Evolutionary conservation across 768 basidiomycete species (phyloP).

Genomic region (Pisolithus marmoratus): DNA sequence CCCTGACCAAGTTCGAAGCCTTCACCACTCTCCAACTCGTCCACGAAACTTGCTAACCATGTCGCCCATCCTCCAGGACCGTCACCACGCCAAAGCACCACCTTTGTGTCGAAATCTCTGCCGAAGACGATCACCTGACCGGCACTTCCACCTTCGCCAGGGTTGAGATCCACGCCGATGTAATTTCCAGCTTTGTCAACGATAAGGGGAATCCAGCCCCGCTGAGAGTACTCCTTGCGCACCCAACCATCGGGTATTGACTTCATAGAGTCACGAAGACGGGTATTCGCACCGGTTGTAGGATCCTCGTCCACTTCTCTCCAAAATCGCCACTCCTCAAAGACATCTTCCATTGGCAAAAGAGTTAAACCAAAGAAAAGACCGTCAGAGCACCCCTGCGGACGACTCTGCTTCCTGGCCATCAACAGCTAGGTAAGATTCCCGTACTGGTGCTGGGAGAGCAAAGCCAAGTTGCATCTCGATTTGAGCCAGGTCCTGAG

Average conservation of each 20-base stretch:
- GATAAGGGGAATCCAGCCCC: slow-evolving; percentile 95
- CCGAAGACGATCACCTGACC: slow-evolving; percentile 99
- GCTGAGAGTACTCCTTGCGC: slow-evolving; percentile 81
- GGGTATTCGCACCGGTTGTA: slow-evolving; percentile 70
- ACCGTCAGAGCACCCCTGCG: slow-evolving; percentile 82
- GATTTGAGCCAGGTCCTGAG: slow-evolving; percentile 71
- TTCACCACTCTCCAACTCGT: slow-evolving; percentile 88
- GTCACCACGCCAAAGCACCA: slow-evolving; percentile 90
- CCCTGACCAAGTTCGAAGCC: slow-evolving; percentile 71
- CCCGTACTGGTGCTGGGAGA: slow-evolving; percentile 82
- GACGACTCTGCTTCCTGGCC: slow-evolving; percentile 92
- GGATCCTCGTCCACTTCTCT: slow-evolving; percentile 89
- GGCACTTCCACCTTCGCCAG: slow-evolving; percentile 62
- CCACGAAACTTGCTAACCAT: slow-evolving; percentile 87
- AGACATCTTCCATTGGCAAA: slow-evolving; percentile 85
- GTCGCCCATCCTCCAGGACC: slow-evolving; percentile 90
- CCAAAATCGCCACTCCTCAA: slow-evolving; percentile 97
- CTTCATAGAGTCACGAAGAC: slow-evolving; percentile 71
- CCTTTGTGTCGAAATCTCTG: slow-evolving; percentile 97
- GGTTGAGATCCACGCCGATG: slow-evolving; percentile 91
- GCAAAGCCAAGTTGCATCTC: slow-evolving; percentile 81
- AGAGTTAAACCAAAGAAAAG: slow-evolving; percentile 95
- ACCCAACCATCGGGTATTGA: slow-evolving; percentile 90
- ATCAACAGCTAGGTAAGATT: slow-evolving; percentile 83
- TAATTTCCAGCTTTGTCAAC: slow-evolving; percentile 95